Conservation (phyloP, 805 yeast genomes). For the Ogataea nakhonphanomensis region DNA sequence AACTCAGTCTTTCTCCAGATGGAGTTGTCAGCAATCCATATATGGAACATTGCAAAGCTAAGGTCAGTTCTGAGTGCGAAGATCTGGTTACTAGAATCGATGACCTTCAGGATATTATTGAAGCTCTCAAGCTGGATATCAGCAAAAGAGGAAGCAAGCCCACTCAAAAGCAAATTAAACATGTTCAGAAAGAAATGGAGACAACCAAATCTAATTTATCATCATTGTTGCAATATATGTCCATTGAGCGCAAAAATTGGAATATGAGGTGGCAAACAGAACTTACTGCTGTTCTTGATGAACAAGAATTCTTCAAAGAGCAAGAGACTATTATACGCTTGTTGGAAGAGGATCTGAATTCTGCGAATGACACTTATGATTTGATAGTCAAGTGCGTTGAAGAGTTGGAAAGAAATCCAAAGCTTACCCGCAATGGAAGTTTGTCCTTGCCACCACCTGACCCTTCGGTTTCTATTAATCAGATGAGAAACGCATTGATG, state of each 20-base stretch:
- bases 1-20: slow-evolving; percentile 25
- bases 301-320: slow-evolving; percentile 85
- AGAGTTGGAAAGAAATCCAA: slow-evolving; percentile 66
- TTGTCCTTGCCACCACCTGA: slow-evolving; percentile 38
- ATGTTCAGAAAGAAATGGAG: slow-evolving; percentile 60
- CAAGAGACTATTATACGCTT: slow-evolving; percentile 85
- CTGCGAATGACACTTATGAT: slow-evolving; percentile 76
- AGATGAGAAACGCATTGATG: slow-evolving; percentile 72
- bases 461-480: slow-evolving; percentile 60
- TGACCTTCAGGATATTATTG: slow-evolving; percentile 88
- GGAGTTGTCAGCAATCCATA: slow-evolving; percentile 39
- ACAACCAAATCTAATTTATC: slow-evolving; percentile 52
- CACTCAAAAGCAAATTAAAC: slow-evolving; percentile 64
- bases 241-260: slow-evolving; percentile 78
- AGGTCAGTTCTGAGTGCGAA: slow-evolving; percentile 76
- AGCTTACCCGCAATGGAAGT: slow-evolving; percentile 29
- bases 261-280: slow-evolving; percentile 89
- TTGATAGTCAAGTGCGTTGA: slow-evolving; percentile 77
- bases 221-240: slow-evolving; percentile 57
- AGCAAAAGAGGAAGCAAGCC: slow-evolving; percentile 88
- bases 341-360: slow-evolving; percentile 73
- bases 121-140: slow-evolving; percentile 83
- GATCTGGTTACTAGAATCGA: slow-evolving; percentile 73
- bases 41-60: slow-evolving; percentile 72
- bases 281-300: slow-evolving; percentile 85